Conservation (phyloP, 1,284 basidiomycete species). For the Cutaneotrichosporon curvatum region DNA sequence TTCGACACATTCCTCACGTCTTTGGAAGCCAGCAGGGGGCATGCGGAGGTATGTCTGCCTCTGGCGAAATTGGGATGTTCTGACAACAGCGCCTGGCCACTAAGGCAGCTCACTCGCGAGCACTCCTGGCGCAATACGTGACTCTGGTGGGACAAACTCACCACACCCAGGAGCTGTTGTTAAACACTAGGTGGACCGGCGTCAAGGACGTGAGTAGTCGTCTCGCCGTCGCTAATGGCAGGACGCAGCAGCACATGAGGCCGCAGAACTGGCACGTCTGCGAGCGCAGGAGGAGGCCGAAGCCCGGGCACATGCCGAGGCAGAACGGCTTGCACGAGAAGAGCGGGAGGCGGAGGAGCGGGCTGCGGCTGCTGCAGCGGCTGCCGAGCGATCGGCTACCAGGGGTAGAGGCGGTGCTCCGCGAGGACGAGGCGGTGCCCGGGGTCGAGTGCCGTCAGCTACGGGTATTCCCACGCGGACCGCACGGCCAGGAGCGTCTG, state of each 20-base stretch:
- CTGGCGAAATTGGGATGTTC: not conserved
- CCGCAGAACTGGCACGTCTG: slow-evolving; percentile 15
- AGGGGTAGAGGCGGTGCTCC: slow-evolving; percentile 1
- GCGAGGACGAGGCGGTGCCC: slow-evolving; percentile 10
- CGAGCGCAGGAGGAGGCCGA: slow-evolving; percentile 2
- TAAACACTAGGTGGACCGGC: slow-evolving; percentile 42
- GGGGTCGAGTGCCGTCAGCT: not conserved
- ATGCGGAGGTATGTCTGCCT: slow-evolving; percentile 44
- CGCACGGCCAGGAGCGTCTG: slow-evolving; percentile 5
- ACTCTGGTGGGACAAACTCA: slow-evolving; percentile 40
- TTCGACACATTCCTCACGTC: slow-evolving; percentile 41
- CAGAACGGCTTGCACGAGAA: slow-evolving; percentile 17
- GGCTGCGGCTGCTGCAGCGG: slow-evolving; percentile 5
- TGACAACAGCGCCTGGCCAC: slow-evolving; percentile 35
- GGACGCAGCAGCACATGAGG: slow-evolving; percentile 30
- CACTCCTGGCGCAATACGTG: slow-evolving; percentile 41
- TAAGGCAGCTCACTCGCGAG: slow-evolving; percentile 35
- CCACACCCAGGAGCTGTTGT: slow-evolving; percentile 37
- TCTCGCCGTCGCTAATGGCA: slow-evolving; percentile 7
- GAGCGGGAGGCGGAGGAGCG: slow-evolving; percentile 11
- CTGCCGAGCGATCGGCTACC: not conserved
- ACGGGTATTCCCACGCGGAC: slow-evolving; percentile 8
- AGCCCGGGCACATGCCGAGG: slow-evolving; percentile 12
- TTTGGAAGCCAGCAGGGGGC: slow-evolving; percentile 33
- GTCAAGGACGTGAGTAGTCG: slow-evolving; percentile 33